Base-by-base conservation (phyloP, 139 green algal species). In the Spirogloea muscicola region DNA sequence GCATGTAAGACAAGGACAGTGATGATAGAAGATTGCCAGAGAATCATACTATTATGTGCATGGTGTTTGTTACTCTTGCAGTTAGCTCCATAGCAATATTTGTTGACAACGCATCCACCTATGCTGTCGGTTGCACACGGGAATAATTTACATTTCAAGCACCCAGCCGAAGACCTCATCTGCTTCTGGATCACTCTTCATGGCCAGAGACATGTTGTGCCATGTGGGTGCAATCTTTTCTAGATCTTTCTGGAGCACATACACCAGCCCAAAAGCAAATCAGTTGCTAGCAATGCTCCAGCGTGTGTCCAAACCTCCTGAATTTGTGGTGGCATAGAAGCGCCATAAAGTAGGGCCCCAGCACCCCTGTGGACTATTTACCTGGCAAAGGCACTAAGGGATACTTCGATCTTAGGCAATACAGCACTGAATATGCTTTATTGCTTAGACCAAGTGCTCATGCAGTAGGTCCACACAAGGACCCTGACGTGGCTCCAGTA, bases 161-260 rank as follows among this genome's bases (percentile, higher is more conserved):
- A 96, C 84, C 87, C 88, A 93, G 51, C 88, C 88, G 62, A 85
- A 91, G 3, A 78, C 89, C 72, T 90, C 83, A 79, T 89, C 88
- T 38, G 90, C 87, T 41, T 91, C 87, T 18, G 75, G 13, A 77
- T 97, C 91, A 25, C 91, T 86, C 83, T 95, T 95, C 40, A 98
- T 89, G 21, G 83, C 88, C 10, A 94, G 85, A 33, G 90, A 91
- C 3, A 91, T 80, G 84, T 96, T 93, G 76, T 91, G 84, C 93
- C 92, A 98, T 0, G 87, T 59, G 4, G 88, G 88, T 37, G 90
- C 87, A 3, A 92, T 77, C 31, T 77, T 79, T 29, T 76, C 61
- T 82, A 97, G 85, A 73, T 96, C 85, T 10, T 46, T 0, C 57
- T 64, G 57, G n/a, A n/a, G n/a, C n/a, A n/a, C n/a, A n/a, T n/a